Percentiles rank a stretch among this genome's conserved stretches.
phyloP scores from a whole-genome alignment of 202 grass and related monocot genomes.

The Schoenoplectus triqueter region DNA sequence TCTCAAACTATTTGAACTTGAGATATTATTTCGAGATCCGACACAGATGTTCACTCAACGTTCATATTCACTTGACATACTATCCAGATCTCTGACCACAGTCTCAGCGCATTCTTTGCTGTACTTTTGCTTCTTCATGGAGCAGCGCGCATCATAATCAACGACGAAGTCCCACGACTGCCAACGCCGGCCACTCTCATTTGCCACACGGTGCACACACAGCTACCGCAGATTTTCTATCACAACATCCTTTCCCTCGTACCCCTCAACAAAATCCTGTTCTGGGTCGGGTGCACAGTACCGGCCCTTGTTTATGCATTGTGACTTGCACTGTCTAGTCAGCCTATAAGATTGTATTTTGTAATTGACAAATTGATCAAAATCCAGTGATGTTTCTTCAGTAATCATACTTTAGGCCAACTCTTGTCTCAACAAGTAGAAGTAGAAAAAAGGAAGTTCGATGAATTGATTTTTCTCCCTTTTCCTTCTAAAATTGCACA shows the following conservation, averaged over 20 bases:
- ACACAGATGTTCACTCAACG: background rate
- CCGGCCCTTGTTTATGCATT: conserved; percentile 81
- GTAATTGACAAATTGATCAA: conserved; percentile 5
- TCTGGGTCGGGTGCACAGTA: conserved; percentile 95
- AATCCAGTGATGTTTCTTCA: background rate
- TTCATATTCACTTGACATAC: background rate
- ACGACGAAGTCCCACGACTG: conserved; percentile 88
- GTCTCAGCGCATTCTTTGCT: conserved; percentile 77
- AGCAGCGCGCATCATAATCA: conserved; percentile 75
- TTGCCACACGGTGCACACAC: conserved; percentile 75
- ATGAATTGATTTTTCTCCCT: background rate
- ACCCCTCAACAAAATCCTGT: conserved; percentile 65
- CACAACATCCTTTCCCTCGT: conserved; percentile 81
- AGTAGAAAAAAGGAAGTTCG: background rate
- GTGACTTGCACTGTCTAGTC: conserved; percentile 67
- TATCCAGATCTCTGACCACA: conserved; percentile 62
- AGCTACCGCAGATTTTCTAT: conserved; percentile 82
- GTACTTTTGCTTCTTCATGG: conserved; percentile 96
- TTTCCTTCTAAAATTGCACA: background rate
- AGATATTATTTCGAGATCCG: no score
- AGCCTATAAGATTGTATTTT: conserved; percentile 28
- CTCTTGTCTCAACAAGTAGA: background rate
- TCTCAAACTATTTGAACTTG: no score
- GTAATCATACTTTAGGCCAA: background rate
- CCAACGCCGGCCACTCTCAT: conserved; percentile 62